These are phyloP conservation scores for Aspergillus proliferans DNA, from an alignment of 2,329 filamentous ascomycete species.

Conservation along the genomic window DNA sequence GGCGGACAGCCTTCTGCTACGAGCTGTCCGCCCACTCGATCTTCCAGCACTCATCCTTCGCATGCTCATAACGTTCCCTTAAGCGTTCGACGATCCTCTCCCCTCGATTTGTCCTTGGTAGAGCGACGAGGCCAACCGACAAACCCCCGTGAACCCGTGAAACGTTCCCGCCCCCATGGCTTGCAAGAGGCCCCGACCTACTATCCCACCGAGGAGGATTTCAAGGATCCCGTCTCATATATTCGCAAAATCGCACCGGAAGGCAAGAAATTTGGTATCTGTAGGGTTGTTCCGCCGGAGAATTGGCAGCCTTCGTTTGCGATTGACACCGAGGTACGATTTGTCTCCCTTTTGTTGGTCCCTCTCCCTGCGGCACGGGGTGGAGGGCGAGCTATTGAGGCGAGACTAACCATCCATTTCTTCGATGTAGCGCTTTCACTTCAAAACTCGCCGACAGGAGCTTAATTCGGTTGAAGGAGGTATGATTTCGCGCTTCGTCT, in stretches of 20 bases:
- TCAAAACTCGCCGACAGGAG: constrained; percentile 91
- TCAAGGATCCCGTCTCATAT: constrained; percentile 88
- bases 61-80: constrained; percentile 51
- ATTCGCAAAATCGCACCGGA: constrained; percentile 87
- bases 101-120: constrained; percentile 80
- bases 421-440: constrained; percentile 75
- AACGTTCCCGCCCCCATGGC: constrained; percentile 73
- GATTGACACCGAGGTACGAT: constrained; percentile 85
- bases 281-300: constrained; percentile 91
- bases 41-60: constrained; percentile 38
- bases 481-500: constrained; percentile 41
- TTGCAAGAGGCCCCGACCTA: constrained; percentile 88
- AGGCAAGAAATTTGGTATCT: constrained; percentile 80
- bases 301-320: constrained; percentile 92
- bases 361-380: background rate
- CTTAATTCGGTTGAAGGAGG: constrained; percentile 97
- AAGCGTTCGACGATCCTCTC: constrained; percentile 58
- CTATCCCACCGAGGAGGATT: constrained; percentile 84
- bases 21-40: constrained; percentile 31
- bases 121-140: constrained; percentile 82
- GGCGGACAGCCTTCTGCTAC: constrained; percentile 25
- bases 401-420: constrained; percentile 11
- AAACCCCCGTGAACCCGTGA: constrained; percentile 67
- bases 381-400: background rate
- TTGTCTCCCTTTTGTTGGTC: background rate